Percentiles rank a stretch among this genome's conserved stretches.
Conservation (phyloP, 352 stramenopile species). For the Peronosclerospora sorghi region DNA sequence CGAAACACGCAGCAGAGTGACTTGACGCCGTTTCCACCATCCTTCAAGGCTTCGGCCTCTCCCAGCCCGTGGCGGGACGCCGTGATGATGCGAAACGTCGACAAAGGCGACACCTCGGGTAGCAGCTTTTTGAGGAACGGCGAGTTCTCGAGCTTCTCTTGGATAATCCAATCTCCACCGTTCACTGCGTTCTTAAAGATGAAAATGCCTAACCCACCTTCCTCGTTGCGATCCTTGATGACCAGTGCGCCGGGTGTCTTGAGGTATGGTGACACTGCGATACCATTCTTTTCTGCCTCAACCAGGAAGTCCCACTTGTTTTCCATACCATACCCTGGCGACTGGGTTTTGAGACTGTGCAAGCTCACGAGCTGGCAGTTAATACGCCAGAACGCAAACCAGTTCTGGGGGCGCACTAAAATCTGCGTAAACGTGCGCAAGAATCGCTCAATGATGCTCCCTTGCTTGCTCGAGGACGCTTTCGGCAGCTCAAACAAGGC, state of each 20-base stretch:
- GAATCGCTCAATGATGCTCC: conserved; percentile 81
- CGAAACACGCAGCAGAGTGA: conserved; percentile 76
- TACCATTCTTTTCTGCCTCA: conserved; percentile 80
- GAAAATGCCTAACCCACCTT: conserved; percentile 95
- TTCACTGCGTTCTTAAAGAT: conserved; percentile 95
- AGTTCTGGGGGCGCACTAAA: conserved; percentile 87
- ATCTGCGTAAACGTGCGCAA: conserved; percentile 82
- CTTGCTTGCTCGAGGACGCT: conserved; percentile 48
- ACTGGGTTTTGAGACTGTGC: conserved; percentile 90
- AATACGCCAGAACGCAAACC: conserved; percentile 96
- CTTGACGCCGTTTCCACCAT: conserved; percentile 53
- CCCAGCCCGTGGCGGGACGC: conserved; percentile 71
- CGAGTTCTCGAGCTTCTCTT: conserved; percentile 92
- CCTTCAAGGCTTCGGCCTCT: conserved; percentile 29
- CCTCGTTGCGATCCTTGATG: conserved; percentile 96
- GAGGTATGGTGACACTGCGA: conserved; percentile 92
- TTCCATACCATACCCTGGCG: conserved; percentile 90
- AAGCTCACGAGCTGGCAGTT: conserved; percentile 93
- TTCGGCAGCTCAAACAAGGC: conserved; percentile 66
- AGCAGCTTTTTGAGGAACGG: conserved; percentile 88
- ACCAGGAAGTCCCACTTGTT: conserved; percentile 98
- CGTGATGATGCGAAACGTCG: conserved; percentile 97
- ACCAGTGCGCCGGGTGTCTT: conserved; percentile 85
- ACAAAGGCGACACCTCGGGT: conserved; percentile 89
- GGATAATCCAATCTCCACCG: conserved; percentile 94